phyloP scores from a whole-genome alignment of 768 basidiomycete species.

The Terana coerulea region DNA sequence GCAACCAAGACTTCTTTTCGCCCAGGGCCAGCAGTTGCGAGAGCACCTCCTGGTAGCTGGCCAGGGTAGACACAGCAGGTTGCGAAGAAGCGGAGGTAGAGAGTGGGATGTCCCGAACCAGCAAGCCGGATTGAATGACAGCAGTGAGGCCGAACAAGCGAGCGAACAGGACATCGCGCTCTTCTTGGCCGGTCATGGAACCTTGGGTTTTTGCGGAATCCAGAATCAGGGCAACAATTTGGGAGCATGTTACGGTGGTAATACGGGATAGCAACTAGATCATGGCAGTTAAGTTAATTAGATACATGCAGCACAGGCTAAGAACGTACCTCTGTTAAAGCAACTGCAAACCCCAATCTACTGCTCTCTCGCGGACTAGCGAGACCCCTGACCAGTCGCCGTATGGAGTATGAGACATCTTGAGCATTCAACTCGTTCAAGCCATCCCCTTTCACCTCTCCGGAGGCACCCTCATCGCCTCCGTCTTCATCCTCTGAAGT shows the following conservation, averaged over 20 bases:
- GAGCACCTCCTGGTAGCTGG: slow-evolving; percentile 57
- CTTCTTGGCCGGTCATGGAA: slow-evolving; percentile 86
- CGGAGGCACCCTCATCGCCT: slow-evolving; percentile 43
- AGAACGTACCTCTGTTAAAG: slow-evolving; percentile 80
- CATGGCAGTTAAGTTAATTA: too few species aligned
- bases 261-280: slow-evolving; percentile 76
- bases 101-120: slow-evolving; percentile 59
- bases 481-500: slow-evolving; percentile 27
- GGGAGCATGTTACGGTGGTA: slow-evolving; percentile 70
- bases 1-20: slow-evolving; percentile 84
- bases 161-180: slow-evolving; percentile 89
- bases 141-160: slow-evolving; percentile 87
- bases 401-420: slow-evolving; percentile 91
- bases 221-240: slow-evolving; percentile 72
- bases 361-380: slow-evolving; percentile 93
- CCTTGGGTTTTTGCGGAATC: slow-evolving; percentile 68
- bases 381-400: slow-evolving; percentile 81
- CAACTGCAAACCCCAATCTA: slow-evolving; percentile 92
- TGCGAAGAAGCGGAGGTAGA: slow-evolving; percentile 50
- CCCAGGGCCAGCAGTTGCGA: slow-evolving; percentile 63
- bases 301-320: neutral
- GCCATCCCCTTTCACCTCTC: slow-evolving; percentile 47
- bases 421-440: slow-evolving; percentile 74
- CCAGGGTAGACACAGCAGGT: slow-evolving; percentile 50
- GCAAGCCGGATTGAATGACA: slow-evolving; percentile 79